Conservation (phyloP, 129 eudicot species). For the Logfia minima region DNA sequence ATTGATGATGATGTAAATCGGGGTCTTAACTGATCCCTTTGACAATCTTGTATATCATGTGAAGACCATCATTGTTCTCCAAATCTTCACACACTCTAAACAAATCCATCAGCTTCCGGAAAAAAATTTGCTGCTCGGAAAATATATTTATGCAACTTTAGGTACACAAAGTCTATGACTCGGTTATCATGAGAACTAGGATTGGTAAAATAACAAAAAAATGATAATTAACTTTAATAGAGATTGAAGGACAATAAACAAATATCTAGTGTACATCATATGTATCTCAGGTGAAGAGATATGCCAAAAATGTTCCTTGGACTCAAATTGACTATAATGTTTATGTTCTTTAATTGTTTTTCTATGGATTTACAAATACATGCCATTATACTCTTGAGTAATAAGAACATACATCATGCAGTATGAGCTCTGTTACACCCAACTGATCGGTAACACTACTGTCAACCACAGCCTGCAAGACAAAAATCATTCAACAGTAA, state of each 20-base stretch:
- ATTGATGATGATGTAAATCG: constrained; percentile 8
- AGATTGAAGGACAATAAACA: background rate
- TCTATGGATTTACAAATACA: background rate
- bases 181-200: background rate
- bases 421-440: constrained; percentile 75
- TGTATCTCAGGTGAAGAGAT: background rate
- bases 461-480: constrained; percentile 79
- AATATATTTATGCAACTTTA: constrained; percentile 17
- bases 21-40: constrained; percentile 74
- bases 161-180: constrained; percentile 12
- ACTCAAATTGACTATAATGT: background rate
- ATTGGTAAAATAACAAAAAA: background rate
- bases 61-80: constrained; percentile 75
- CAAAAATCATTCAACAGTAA: constrained; percentile 13
- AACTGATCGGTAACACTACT: constrained; percentile 78
- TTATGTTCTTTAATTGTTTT: background rate
- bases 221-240: background rate
- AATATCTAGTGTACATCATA: background rate
- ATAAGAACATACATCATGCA: constrained; percentile 70
- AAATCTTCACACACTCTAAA: constrained; percentile 80
- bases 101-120: constrained; percentile 80
- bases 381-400: background rate
- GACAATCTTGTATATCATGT: constrained; percentile 72
- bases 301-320: background rate
- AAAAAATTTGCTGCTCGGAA: constrained; percentile 65